Evolutionary conservation across 441 rosid species (phyloP).

Genomic region (Eugenia klotzschiana): DNA sequence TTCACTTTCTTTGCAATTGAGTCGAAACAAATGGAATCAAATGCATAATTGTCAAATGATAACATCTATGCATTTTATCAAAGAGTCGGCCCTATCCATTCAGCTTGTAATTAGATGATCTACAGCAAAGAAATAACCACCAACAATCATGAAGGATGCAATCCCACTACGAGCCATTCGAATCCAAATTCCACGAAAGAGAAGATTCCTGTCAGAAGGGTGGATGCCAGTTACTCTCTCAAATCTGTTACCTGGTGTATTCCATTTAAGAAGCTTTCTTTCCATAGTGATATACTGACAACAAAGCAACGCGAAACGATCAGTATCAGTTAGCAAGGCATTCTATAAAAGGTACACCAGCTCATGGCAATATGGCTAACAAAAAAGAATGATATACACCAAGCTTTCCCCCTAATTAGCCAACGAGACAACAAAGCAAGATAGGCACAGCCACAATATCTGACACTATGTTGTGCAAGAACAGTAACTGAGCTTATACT

Average conservation of each 20-base stretch:
- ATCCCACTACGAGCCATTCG: constrained; percentile 68
- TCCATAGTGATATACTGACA: constrained; percentile 59
- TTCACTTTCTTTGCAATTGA: neutral
- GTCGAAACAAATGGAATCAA: neutral
- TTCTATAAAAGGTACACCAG: neutral
- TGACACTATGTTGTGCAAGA: neutral
- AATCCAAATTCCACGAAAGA: constrained; percentile 51
- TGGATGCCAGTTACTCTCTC: constrained; percentile 78
- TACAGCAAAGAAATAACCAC: constrained; percentile 48
- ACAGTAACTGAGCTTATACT: neutral
- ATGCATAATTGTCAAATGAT: neutral
- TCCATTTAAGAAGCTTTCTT: constrained; percentile 65
- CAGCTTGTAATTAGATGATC: constrained; percentile 22
- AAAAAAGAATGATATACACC: neutral
- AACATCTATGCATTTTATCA: neutral
- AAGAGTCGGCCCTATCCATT: neutral
- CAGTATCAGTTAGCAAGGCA: neutral
- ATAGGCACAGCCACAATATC: neutral
- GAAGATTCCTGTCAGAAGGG: constrained; percentile 58
- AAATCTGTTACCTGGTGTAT: constrained; percentile 57
- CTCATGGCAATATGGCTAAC: neutral
- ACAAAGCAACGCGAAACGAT: neutral
- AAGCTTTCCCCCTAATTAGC: neutral
- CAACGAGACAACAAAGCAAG: neutral
- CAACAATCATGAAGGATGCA: constrained; percentile 48